Percentiles rank a stretch among this genome's conserved stretches.
These are phyloP conservation scores for Aspergillus novofumigatus DNA, from an alignment of 2,329 filamentous ascomycete species.

Conservation along the genomic window DNA sequence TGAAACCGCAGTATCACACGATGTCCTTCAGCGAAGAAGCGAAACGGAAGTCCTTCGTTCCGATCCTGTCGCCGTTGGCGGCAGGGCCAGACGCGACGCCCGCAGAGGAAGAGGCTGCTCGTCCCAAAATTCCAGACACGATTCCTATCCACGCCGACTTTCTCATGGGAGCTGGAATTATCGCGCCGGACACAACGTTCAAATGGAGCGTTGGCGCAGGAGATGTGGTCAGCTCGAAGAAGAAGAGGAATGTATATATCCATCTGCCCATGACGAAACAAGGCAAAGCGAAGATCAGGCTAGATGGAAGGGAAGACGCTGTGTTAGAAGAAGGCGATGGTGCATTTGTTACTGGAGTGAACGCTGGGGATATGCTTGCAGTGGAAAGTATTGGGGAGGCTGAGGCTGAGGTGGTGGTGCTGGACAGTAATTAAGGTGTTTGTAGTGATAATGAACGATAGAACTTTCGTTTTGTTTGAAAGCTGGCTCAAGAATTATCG, in stretches of 20 bases:
- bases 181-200: constrained; percentile 62
- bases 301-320: constrained; percentile 63
- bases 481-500: too few species aligned
- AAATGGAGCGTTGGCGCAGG: constrained; percentile 66
- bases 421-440: constrained; percentile 54
- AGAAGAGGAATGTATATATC: constrained; percentile 67
- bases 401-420: constrained; percentile 65
- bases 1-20: constrained; percentile 74
- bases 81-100: constrained; percentile 59
- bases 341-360: constrained; percentile 65
- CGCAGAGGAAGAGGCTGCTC: constrained; percentile 60
- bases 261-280: constrained; percentile 76
- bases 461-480: not conserved
- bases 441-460: not conserved
- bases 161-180: constrained; percentile 73
- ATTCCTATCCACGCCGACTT: constrained; percentile 84
- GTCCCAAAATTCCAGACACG: constrained; percentile 58
- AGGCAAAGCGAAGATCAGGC: constrained; percentile 67
- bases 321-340: constrained; percentile 74
- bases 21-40: constrained; percentile 66
- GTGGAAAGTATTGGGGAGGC: constrained; percentile 66
- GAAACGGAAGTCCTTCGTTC: constrained; percentile 67
- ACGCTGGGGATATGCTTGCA: constrained; percentile 59
- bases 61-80: constrained; percentile 71
- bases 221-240: constrained; percentile 35